Evolutionary conservation across 1,139 yeast genomes (phyloP).

Genomic region (Lodderomyces parapsilosis): DNA sequence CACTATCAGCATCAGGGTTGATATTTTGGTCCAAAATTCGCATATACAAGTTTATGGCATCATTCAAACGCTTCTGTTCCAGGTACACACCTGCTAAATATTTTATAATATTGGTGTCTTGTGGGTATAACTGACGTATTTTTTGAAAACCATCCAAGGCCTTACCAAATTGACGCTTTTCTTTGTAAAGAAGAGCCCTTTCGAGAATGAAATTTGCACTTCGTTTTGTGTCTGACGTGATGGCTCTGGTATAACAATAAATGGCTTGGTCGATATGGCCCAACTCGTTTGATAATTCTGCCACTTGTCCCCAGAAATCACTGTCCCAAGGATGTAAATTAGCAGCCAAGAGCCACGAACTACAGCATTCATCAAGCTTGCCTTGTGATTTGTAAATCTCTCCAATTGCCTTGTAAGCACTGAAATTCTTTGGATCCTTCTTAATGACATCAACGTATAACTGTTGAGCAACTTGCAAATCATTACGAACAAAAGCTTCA

Average conservation of each 20-base stretch:
- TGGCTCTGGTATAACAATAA: slow-evolving; percentile 75
- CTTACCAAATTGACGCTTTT: slow-evolving; percentile 60
- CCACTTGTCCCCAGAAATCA: slow-evolving; percentile 83
- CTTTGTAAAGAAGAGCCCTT: slow-evolving; percentile 66
- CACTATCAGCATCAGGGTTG: slow-evolving; percentile 27
- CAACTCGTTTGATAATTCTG: slow-evolving; percentile 67
- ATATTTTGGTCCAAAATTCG: slow-evolving; percentile 60
- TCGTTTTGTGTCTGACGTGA: slow-evolving; percentile 51
- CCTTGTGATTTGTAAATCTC: slow-evolving; percentile 76
- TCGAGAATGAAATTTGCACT: slow-evolving; percentile 55
- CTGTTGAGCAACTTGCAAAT: slow-evolving; percentile 64
- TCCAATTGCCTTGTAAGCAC: slow-evolving; percentile 84
- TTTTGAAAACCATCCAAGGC: slow-evolving; percentile 76
- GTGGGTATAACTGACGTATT: slow-evolving; percentile 59
- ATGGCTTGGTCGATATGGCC: slow-evolving; percentile 81
- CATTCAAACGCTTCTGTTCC: slow-evolving; percentile 70
- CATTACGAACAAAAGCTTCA: slow-evolving; percentile 70
- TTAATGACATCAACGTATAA: slow-evolving; percentile 72
- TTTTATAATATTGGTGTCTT: slow-evolving; percentile 59
- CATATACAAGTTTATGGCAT: slow-evolving; percentile 78
- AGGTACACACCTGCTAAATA: slow-evolving; percentile 78
- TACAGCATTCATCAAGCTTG: slow-evolving; percentile 68
- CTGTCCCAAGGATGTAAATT: slow-evolving; percentile 75
- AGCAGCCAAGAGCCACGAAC: slow-evolving; percentile 83
- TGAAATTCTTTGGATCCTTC: slow-evolving; percentile 71